Evolutionary conservation across 2,329 filamentous ascomycete species (phyloP).

Genomic region (Fusarium pseudoanthophilum): DNA sequence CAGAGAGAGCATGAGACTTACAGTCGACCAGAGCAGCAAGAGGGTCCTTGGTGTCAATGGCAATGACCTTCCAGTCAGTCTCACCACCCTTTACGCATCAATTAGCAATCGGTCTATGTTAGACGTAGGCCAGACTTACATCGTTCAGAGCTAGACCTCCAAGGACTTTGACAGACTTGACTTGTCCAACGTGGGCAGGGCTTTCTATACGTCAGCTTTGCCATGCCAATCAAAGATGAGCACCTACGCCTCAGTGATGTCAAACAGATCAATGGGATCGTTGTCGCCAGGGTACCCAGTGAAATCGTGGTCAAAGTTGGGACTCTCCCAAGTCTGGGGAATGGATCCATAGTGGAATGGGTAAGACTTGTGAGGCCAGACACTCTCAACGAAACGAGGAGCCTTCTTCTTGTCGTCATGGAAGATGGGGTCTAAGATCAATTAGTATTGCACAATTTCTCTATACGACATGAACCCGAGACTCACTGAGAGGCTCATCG

Average conservation of each 20-base stretch:
- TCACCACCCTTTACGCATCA: conserved; percentile 41
- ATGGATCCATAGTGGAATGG: conserved; percentile 57
- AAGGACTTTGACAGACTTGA: conserved; percentile 56
- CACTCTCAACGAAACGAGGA: conserved; percentile 54
- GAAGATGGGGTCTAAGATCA: conserved; percentile 47
- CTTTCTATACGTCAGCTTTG: not conserved
- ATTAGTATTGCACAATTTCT: not conserved
- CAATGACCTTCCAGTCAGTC: conserved; percentile 56
- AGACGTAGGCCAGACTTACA: conserved; percentile 20
- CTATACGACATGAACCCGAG: rapidly evolving
- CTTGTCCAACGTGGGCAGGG: conserved; percentile 50
- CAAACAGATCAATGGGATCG: conserved; percentile 56
- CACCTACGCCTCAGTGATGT: conserved; percentile 46
- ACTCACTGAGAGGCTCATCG: conserved; percentile 52
- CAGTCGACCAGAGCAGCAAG: conserved; percentile 50
- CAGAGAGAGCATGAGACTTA: conserved; percentile 20
- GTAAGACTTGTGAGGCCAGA: conserved; percentile 57
- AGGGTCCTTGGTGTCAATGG: conserved; percentile 53
- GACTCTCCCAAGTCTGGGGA: conserved; percentile 58
- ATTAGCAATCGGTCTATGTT: rapidly evolving
- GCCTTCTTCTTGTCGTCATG: conserved; percentile 53
- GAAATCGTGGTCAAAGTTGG: conserved; percentile 53
- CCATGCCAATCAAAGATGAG: rapidly evolving
- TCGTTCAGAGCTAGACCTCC: conserved; percentile 54
- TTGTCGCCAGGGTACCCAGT: conserved; percentile 54